phyloP scores from a whole-genome alignment of 1,284 basidiomycete species.

The Ceratobasidium sp. region DNA sequence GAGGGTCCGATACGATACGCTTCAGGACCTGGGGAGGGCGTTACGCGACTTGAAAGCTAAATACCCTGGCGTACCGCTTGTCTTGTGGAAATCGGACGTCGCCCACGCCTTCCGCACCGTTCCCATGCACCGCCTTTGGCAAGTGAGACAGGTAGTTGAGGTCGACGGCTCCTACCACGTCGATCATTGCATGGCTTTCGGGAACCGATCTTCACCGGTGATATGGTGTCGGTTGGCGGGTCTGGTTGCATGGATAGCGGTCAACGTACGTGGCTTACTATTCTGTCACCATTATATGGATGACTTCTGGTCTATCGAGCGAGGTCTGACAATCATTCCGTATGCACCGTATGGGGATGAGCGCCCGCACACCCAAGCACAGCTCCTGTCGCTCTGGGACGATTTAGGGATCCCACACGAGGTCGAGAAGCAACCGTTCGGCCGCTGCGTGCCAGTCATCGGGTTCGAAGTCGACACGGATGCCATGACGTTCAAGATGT shows the following conservation, averaged over 20 bases:
- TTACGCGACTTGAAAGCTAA: conserved; percentile 46
- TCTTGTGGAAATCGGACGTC: conserved; percentile 42
- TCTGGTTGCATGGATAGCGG: conserved; percentile 41
- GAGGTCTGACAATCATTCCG: conserved; percentile 10
- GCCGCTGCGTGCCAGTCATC: conserved; percentile 24
- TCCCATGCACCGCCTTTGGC: conserved; percentile 42
- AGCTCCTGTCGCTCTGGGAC: conserved; percentile 37
- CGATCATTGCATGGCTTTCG: conserved; percentile 42
- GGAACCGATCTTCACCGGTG: conserved; percentile 40
- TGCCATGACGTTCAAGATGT: conserved; percentile 39
- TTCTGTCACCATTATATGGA: conserved; percentile 42
- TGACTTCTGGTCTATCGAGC: conserved; percentile 29
- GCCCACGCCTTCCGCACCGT: conserved; percentile 43
- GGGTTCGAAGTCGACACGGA: conserved; percentile 41
- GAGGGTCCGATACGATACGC: conserved; percentile 51
- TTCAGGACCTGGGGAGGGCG: conserved; percentile 51
- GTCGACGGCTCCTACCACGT: conserved; percentile 37
- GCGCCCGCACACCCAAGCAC: conserved; percentile 37
- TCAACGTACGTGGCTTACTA: conserved; percentile 13
- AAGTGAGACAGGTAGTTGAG: conserved; percentile 36
- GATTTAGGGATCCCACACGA: conserved; percentile 43
- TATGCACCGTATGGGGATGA: conserved; percentile 36
- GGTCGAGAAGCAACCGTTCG: conserved; percentile 37
- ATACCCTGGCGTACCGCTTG: conserved; percentile 46
- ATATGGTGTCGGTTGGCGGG: conserved; percentile 43